Evolutionary conservation across 768 basidiomycete genomes (phyloP), one percentile per base, ranked within the genome.

Genomic region (Kwoniella mangroviensis): DNA sequence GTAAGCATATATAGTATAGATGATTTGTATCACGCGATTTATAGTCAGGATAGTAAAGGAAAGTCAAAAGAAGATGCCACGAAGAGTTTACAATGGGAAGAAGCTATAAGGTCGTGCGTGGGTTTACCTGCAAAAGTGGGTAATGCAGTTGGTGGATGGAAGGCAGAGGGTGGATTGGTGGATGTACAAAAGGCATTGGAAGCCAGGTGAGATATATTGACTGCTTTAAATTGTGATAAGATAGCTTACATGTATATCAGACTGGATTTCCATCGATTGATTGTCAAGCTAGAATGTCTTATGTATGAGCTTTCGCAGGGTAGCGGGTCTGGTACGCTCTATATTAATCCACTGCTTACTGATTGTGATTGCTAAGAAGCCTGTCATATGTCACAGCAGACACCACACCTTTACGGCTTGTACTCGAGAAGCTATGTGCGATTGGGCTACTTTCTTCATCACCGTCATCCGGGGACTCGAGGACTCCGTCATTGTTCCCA

Each of bases 61-160:
- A 69, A 17, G 63, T 53, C 62, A 63, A 62, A 73, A 73, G 49
- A 65, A 70, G 73, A 22, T 61, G 68, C 56, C 0, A 34, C 22
- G 41, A 69, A 61, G 34, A 54, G n/a, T 11, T 61, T 80, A 17
- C 61, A 66, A 55, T 97, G 94, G 94, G 91, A 92, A 73, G 90
- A 93, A 73, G 88, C 87, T 72, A 87, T 94, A 24, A 88, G 87
- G 41, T 86, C 88, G 68, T 63, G 90, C 2, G 85, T 89, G 60
- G 85, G 88, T 17, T 83, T 95, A 9, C 93, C 95, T 42, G 85
- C 85, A n/a, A 93, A 89, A 81, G 88, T 91, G 9, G 90, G 91
- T 24, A 97, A 98, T 83, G 87, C 87, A 2, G 80, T 89, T 42
- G 87, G 85, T 34, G 85, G 84, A 22, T 77, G 78, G 75, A 68